These are phyloP conservation scores for Gryganskiella cystojenkinii DNA, from an alignment of 192 early-diverging fungal genomes.

Conservation along the genomic window DNA sequence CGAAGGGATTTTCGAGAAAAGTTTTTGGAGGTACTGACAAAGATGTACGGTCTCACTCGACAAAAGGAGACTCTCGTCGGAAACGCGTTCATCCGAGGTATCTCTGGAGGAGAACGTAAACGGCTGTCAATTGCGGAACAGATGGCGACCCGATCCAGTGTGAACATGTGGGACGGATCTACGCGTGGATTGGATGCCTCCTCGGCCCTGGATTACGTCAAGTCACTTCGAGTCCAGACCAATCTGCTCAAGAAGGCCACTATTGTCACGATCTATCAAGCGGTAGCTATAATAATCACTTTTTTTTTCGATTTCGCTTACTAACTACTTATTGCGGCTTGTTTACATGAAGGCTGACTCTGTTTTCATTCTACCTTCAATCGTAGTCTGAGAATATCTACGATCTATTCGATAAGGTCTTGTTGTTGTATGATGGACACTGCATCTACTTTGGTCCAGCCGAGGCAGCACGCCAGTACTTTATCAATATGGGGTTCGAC, in stretches of 20 bases:
- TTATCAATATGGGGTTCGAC: slow-evolving; percentile 65
- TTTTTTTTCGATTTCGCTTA: no score
- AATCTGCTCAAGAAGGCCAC: slow-evolving; percentile 71
- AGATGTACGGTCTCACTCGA: slow-evolving; percentile 67
- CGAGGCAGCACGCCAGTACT: slow-evolving; percentile 64
- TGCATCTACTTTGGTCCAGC: slow-evolving; percentile 74
- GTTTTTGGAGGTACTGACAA: slow-evolving; percentile 62
- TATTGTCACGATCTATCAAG: slow-evolving; percentile 71
- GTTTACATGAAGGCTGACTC: no score
- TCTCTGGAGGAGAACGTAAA: slow-evolving; percentile 71
- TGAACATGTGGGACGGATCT: slow-evolving; percentile 73
- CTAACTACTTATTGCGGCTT: no score
- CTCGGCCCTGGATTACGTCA: slow-evolving; percentile 82
- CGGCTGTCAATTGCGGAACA: slow-evolving; percentile 66
- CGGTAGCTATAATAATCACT: no score
- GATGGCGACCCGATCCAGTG: slow-evolving; percentile 56
- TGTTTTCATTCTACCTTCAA: no score
- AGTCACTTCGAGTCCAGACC: slow-evolving; percentile 75
- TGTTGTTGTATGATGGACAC: slow-evolving; percentile 73
- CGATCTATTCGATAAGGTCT: slow-evolving; percentile 72
- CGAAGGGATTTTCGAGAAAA: slow-evolving; percentile 55
- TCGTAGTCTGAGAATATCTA: slow-evolving; percentile 74
- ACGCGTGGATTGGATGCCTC: slow-evolving; percentile 83
- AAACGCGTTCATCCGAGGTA: slow-evolving; percentile 65
- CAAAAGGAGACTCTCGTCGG: slow-evolving; percentile 71